Base-by-base conservation (phyloP, 257 asterid species). In the Anisodus tanguticus region DNA sequence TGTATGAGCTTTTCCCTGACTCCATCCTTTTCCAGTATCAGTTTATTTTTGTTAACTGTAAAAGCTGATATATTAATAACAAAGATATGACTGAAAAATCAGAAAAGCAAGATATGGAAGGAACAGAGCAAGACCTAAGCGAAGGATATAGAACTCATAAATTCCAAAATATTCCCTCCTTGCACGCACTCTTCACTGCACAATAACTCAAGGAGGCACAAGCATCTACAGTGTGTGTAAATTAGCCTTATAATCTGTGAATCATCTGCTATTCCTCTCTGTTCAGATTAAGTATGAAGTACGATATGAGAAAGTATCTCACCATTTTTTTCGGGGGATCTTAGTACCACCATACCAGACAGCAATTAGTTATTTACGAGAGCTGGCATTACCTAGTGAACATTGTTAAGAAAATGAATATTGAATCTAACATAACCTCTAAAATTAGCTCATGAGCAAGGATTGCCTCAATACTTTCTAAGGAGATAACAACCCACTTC, bases 11-110 rank as follows among this genome's bases (percentile, higher is more conserved):
- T 13, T 47, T 51, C 15, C 41, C 41, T 22, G 26, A 22, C 26
- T 22, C 26, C 26, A 22, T 22, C 26, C 26, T 22, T 22, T 22
- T 22, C 26, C 26, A 22, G 26, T 22, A 22, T 8, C 58, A 47
- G 59, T 74, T 72, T 19, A 47, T 19, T 72, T 12, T 11, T 70
- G 17, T 5, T 49, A 11, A 22, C 80, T 74, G 17, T 22, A 47
- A 22, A 49, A 19, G 6, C 60, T 71, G 79, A 71, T 71, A 9
- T 47, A 19, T 6, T 76, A 76, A 53, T 76, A 31, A 12, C 81
- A 76, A 76, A 76, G 63, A 7, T 51, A 26, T 76, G 81, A 51
- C 64, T 53, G 81, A 22, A 51, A 51, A 26, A 22, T 76, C 81
- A 76, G 81, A 13, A 26, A 49, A 22, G 7, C 64, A 51, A 51